Conservation (phyloP, 1,284 basidiomycete genomes). For the Cryptococcus jaspeensis region DNA sequence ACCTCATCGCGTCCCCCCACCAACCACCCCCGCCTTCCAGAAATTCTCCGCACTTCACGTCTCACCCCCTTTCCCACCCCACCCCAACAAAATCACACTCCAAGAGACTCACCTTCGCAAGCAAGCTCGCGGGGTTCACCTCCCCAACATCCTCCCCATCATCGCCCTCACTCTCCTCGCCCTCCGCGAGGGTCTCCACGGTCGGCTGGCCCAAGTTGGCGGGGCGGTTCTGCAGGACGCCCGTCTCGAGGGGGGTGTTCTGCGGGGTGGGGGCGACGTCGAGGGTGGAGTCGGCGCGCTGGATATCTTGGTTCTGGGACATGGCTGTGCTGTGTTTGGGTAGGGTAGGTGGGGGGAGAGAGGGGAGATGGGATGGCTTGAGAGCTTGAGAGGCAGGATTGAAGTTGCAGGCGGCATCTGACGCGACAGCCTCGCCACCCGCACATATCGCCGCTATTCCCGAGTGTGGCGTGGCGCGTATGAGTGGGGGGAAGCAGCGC, state of each 20-base stretch:
- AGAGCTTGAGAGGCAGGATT: no score
- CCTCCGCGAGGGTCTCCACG: constrained; percentile 66
- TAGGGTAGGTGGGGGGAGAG: no score
- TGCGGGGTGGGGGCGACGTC: constrained; percentile 69
- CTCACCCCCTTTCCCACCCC: not conserved
- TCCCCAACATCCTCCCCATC: constrained; percentile 55
- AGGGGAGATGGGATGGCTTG: no score
- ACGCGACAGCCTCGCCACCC: no score
- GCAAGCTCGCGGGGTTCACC: constrained; percentile 49
- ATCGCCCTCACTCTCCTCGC: constrained; percentile 48
- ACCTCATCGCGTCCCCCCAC: no score
- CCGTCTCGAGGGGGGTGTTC: constrained; percentile 72
- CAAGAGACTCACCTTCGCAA: constrained; percentile 47
- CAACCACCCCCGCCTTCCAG: not conserved
- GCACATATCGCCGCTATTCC: no score
- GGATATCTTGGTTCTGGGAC: constrained; percentile 46
- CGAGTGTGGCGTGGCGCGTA: no score
- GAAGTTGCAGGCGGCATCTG: no score
- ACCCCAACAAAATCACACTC: not conserved
- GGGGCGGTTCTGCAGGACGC: constrained; percentile 62
- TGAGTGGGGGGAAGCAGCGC: no score
- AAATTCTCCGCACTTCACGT: constrained; percentile 4
- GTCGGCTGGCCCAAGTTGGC: constrained; percentile 65
- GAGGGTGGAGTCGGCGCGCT: constrained; percentile 34
- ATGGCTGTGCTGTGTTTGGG: constrained; percentile 18